These are phyloP conservation scores for Penicillium corylophilum DNA, from an alignment of 2,329 filamentous ascomycete species.

Conservation along the genomic window DNA sequence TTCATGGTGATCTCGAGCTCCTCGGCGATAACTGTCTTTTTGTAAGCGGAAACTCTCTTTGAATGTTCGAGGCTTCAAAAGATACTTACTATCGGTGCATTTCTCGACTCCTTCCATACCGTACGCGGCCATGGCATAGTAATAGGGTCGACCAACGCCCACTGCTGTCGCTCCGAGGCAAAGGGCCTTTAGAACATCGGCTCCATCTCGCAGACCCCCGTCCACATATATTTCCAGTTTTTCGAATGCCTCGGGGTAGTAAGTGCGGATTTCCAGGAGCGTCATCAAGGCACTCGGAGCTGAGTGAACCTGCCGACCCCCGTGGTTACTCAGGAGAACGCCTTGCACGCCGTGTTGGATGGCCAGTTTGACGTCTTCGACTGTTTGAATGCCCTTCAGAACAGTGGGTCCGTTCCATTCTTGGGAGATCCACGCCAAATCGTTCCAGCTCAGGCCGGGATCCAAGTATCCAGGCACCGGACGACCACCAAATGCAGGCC, in stretches of 20 bases:
- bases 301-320: conserved; percentile 52
- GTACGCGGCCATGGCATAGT: conserved; percentile 23
- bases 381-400: conserved; percentile 56
- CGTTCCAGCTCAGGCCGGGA: conserved; percentile 51
- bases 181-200: conserved; percentile 54
- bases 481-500: conserved; percentile 16
- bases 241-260: conserved; percentile 48
- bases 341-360: conserved; percentile 47
- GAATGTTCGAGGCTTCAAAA: not conserved
- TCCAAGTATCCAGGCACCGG: conserved; percentile 17
- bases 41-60: not conserved
- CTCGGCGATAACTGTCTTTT: conserved; percentile 10
- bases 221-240: conserved; percentile 53
- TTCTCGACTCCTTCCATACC: conserved; percentile 20
- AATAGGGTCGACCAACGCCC: conserved; percentile 43
- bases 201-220: conserved; percentile 52
- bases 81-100: conserved; percentile 16
- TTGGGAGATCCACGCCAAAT: conserved; percentile 55
- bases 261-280: conserved; percentile 51
- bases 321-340: conserved; percentile 52
- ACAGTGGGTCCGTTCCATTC: conserved; percentile 64
- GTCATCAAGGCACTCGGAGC: conserved; percentile 47
- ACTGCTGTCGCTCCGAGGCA: conserved; percentile 54
- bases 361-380: conserved; percentile 47
- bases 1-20: conserved; percentile 22